Percentiles rank a stretch among this genome's conserved stretches.
These are phyloP conservation scores for Citrus sinensis DNA, from an alignment of 345 rosid genomes.

Conservation along the genomic window DNA sequence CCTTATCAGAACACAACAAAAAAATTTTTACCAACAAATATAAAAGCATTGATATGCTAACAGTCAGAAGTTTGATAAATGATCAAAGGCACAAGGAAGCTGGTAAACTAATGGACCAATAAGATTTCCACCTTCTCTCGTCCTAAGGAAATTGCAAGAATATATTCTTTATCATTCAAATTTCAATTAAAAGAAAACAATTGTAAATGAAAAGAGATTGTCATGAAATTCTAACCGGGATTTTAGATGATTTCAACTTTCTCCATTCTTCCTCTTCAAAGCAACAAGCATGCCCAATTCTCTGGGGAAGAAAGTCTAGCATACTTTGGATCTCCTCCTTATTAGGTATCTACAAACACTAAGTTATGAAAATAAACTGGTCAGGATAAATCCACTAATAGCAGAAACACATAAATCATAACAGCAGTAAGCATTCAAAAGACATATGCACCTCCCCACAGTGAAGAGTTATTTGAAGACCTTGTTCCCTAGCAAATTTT, in stretches of 20 bases:
- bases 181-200: not conserved
- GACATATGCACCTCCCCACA: constrained; percentile 78
- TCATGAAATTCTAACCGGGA: constrained; percentile 49
- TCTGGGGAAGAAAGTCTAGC: constrained; percentile 82
- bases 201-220: not conserved
- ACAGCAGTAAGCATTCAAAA: constrained; percentile 5
- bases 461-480: constrained; percentile 79
- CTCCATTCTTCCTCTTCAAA: constrained; percentile 59
- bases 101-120: not conserved
- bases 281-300: constrained; percentile 90
- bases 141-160: not conserved
- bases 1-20: not conserved
- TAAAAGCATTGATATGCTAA: not conserved
- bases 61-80: not conserved
- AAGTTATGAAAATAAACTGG: constrained; percentile 42
- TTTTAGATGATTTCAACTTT: constrained; percentile 54
- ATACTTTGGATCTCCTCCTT: constrained; percentile 70
- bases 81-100: not conserved
- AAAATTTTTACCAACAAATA: not conserved
- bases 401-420: constrained; percentile 1
- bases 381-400: constrained; percentile 20
- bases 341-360: constrained; percentile 87
- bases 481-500: constrained; percentile 67
- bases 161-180: not conserved
- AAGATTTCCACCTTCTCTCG: not conserved